Evolutionary conservation across 805 yeast genomes (phyloP).

Genomic region (Clavispora asparagi): DNA sequence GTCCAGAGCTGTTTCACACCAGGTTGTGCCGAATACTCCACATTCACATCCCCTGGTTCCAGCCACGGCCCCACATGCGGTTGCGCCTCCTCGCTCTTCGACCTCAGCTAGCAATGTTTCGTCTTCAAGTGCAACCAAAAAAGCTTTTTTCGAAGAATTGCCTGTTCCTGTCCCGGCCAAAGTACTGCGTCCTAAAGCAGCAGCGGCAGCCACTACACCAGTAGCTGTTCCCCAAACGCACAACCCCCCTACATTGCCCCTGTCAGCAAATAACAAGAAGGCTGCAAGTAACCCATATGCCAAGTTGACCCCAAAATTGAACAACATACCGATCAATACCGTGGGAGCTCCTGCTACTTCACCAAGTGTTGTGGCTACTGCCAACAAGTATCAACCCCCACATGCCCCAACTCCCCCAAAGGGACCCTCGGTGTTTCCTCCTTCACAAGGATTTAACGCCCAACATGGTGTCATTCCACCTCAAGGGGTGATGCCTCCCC

Average conservation of each 20-base stretch:
- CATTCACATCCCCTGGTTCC: background rate
- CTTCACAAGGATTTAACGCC: background rate
- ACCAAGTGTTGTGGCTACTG: background rate
- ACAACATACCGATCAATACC: background rate
- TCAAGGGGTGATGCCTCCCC: background rate
- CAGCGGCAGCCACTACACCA: constrained; percentile 21
- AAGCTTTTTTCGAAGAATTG: constrained; percentile 56
- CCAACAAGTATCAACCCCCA: background rate
- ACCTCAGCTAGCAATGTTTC: constrained; percentile 1
- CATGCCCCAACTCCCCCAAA: background rate
- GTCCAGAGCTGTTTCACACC: constrained; percentile 23
- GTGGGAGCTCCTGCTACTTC: background rate
- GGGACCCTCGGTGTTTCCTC: background rate
- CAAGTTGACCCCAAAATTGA: constrained; percentile 11
- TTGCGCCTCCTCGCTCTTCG: constrained; percentile 6
- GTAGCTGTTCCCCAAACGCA: constrained; percentile 1
- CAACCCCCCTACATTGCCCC: constrained; percentile 7
- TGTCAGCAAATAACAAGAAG: constrained; percentile 10
- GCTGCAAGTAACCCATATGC: constrained; percentile 27
- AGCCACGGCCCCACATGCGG: background rate
- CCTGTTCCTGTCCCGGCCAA: constrained; percentile 37
- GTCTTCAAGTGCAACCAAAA: constrained; percentile 9
- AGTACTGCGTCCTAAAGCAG: constrained; percentile 22
- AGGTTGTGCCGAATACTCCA: background rate
- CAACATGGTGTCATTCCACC: background rate